A percentile compares a stretch with the other conserved stretches of the same genome.
phyloP scores from a whole-genome alignment of 768 basidiomycete genomes.

The Amyloporia xantha region DNA sequence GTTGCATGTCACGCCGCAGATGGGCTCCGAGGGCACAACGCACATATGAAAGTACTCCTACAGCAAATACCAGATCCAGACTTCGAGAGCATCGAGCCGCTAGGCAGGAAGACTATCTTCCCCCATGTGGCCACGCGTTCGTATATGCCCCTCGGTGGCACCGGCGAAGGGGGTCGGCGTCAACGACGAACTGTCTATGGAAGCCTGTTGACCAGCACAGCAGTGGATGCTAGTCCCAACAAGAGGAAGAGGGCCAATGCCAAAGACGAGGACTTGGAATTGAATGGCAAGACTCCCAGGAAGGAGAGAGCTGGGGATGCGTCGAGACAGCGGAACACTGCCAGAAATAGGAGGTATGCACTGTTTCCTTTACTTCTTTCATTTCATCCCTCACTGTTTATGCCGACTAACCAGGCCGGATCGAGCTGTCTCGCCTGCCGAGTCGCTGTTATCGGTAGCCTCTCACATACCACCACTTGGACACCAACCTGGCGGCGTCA shows the following conservation, averaged over 20 bases:
- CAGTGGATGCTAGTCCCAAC: conserved; percentile 53
- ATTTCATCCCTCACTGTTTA: not conserved
- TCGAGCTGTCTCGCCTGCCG: conserved; percentile 62
- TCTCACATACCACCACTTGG: conserved; percentile 45
- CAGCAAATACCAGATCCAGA: conserved; percentile 62
- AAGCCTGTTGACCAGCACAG: conserved; percentile 38
- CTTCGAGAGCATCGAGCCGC: conserved; percentile 26
- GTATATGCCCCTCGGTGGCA: conserved; percentile 52
- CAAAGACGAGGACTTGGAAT: conserved; percentile 62
- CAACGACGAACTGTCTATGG: conserved; percentile 46
- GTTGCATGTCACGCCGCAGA: conserved; percentile 90
- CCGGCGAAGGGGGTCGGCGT: conserved; percentile 56
- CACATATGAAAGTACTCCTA: conserved; percentile 56
- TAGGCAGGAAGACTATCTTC: conserved; percentile 62
- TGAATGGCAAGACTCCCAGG: conserved; percentile 48
- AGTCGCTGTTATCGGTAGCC: conserved; percentile 67
- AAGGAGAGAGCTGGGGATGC: conserved; percentile 49
- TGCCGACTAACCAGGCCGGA: conserved; percentile 38
- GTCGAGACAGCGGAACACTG: conserved; percentile 43
- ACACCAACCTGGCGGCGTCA: conserved; percentile 24
- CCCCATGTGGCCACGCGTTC: conserved; percentile 69
- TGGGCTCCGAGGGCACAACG: conserved; percentile 62
- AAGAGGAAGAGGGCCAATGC: conserved; percentile 51
- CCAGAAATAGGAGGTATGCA: conserved; percentile 56
- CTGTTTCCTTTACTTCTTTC: not conserved